Evolutionary conservation across 495 filamentous ascomycete genomes (phyloP).

Genomic region (Jackrogersella multiformis): DNA sequence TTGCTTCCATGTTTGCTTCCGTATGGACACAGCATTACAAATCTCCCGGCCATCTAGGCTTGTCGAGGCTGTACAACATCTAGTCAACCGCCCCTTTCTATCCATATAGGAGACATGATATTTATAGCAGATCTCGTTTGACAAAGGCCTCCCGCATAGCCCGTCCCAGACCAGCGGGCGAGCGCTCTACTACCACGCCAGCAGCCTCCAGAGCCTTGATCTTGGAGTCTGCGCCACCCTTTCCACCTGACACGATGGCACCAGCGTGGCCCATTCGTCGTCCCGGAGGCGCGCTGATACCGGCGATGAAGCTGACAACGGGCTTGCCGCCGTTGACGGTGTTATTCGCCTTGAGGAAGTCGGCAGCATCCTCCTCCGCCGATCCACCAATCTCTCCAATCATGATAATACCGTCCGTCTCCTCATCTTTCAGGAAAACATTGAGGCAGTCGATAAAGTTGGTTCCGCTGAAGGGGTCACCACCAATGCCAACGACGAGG

Average conservation of each 20-base stretch:
- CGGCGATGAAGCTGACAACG: conserved; percentile 97
- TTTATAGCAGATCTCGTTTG: conserved; percentile 91
- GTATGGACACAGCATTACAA: conserved; percentile 4
- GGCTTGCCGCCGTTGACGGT: conserved; percentile 84
- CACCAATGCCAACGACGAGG: conserved; percentile 97
- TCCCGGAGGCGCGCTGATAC: conserved; percentile 95
- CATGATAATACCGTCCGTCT: conserved; percentile 99
- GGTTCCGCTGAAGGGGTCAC: conserved; percentile 98
- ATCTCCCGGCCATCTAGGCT: neutral
- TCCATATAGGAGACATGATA: conserved; percentile 6
- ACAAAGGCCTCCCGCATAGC: conserved; percentile 94
- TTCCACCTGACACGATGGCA: conserved; percentile 96
- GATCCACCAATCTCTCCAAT: conserved; percentile 98
- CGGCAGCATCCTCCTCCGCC: conserved; percentile 96
- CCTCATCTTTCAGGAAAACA: conserved; percentile 94
- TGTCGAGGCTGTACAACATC: conserved; percentile 9
- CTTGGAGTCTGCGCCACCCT: conserved; percentile 97
- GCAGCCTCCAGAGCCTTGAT: conserved; percentile 92
- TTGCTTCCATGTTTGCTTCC: conserved; percentile 6
- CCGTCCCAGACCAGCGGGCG: conserved; percentile 90
- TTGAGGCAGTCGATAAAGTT: conserved; percentile 99
- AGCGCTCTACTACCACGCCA: conserved; percentile 95
- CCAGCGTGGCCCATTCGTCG: conserved; percentile 98
- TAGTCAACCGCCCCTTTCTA: conserved; percentile 10
- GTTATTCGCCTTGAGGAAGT: conserved; percentile 93